A percentile compares a stretch with the other conserved stretches of the same genome.
Evolutionary conservation across 495 filamentous ascomycete genomes (phyloP).

Genomic region (Aspergillus panamensis): DNA sequence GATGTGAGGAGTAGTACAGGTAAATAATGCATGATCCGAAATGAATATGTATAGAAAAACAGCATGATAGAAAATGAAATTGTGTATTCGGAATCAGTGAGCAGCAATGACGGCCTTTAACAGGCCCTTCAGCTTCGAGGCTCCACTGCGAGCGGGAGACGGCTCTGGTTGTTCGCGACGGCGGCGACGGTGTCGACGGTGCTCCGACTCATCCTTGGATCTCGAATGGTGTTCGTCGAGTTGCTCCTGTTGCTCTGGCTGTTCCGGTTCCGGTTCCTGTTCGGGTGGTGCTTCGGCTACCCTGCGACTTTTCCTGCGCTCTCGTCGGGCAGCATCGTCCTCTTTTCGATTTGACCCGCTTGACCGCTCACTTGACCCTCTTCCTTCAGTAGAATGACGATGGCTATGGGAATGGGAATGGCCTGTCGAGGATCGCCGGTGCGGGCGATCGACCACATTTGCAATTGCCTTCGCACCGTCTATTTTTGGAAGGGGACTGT

Average conservation of each 20-base stretch:
- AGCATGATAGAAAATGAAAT: conserved; percentile 2
- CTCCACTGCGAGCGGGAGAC: conserved; percentile 29
- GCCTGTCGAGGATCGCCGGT: conserved; percentile 30
- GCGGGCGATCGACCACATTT: conserved; percentile 24
- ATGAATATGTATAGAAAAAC: conserved; percentile 8
- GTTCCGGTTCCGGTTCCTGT: conserved; percentile 8
- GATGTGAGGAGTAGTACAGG: not conserved
- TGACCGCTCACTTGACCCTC: conserved; percentile 29
- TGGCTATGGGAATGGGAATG: conserved; percentile 35
- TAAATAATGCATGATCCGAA: not conserved
- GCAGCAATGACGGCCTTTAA: conserved; percentile 37
- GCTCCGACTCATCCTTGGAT: conserved; percentile 22
- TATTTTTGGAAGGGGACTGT: conserved; percentile 34
- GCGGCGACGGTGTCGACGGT: conserved; percentile 30
- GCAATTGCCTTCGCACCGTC: conserved; percentile 34
- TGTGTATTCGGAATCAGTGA: conserved; percentile 21
- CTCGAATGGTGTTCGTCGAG: conserved; percentile 13
- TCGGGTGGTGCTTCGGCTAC: not conserved
- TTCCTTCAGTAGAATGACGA: conserved; percentile 31
- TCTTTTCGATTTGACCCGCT: conserved; percentile 26
- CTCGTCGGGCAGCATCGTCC: conserved; percentile 21
- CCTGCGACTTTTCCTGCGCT: conserved; percentile 4
- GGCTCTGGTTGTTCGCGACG: conserved; percentile 34
- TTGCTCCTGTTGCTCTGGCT: conserved; percentile 9
- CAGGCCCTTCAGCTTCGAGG: conserved; percentile 38